phyloP scores from a whole-genome alignment of 192 early-diverging fungal species.

The Funneliformis geosporum region DNA sequence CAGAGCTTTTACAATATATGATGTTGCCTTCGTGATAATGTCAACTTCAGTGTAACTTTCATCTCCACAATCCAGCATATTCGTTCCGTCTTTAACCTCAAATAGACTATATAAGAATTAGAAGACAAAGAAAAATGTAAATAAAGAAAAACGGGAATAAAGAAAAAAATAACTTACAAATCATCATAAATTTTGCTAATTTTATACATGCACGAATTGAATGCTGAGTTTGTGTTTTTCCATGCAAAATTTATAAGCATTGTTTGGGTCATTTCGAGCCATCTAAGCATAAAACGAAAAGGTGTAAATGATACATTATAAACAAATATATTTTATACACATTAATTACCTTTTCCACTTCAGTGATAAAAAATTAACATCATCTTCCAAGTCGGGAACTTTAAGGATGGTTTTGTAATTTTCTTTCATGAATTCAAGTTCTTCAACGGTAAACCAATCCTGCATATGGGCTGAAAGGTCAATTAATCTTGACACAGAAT shows the following conservation, averaged over 20 bases:
- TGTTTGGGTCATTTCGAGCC: background rate
- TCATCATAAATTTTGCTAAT: background rate
- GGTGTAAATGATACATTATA: background rate
- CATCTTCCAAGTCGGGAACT: conserved; percentile 12
- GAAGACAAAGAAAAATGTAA: background rate
- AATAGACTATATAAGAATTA: too few species aligned
- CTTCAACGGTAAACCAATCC: conserved; percentile 5
- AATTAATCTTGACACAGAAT: conserved; percentile 19
- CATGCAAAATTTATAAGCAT: background rate
- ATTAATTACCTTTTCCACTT: conserved; percentile 18
- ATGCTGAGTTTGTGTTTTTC: background rate
- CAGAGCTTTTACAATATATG: background rate
- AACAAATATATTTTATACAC: background rate
- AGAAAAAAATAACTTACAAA: background rate
- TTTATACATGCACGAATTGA: background rate
- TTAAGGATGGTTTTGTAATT: conserved; percentile 14
- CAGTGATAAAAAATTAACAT: conserved; percentile 28
- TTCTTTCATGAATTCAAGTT: conserved; percentile 16
- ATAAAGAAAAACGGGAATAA: background rate
- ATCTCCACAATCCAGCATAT: too few species aligned
- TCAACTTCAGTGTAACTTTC: too few species aligned
- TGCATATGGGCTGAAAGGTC: conserved; percentile 29
- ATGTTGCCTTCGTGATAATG: too few species aligned
- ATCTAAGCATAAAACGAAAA: background rate
- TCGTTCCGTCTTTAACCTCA: too few species aligned